phyloP scores from a whole-genome alignment of 352 stramenopile genomes.

The Pythium coloratum region DNA sequence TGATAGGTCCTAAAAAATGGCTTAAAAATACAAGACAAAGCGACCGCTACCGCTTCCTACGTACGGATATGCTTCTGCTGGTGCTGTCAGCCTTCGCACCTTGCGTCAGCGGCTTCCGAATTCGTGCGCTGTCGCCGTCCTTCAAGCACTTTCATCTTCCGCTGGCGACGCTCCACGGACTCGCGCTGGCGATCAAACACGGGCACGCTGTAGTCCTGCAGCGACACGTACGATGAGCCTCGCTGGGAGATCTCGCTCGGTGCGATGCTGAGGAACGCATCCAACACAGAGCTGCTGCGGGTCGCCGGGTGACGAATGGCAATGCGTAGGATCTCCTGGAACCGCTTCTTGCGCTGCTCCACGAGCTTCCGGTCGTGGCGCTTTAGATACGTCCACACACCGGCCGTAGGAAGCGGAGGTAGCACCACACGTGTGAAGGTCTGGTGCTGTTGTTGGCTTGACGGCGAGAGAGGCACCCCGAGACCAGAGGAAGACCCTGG shows the following conservation, averaged over 20 bases:
- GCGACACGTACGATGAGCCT: slow-evolving; percentile 51
- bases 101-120: slow-evolving; percentile 22
- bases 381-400: slow-evolving; percentile 83
- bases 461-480: slow-evolving; percentile 31
- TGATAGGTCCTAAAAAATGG: background rate
- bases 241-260: slow-evolving; percentile 47
- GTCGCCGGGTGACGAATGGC: slow-evolving; percentile 77
- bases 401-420: slow-evolving; percentile 57
- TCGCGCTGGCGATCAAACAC: slow-evolving; percentile 75
- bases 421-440: slow-evolving; percentile 32
- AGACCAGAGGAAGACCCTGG: slow-evolving; percentile 23
- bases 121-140: slow-evolving; percentile 48
- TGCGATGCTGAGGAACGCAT: slow-evolving; percentile 77
- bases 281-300: slow-evolving; percentile 57
- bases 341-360: slow-evolving; percentile 77
- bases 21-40: slow-evolving; percentile 3
- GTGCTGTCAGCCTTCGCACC: slow-evolving; percentile 1
- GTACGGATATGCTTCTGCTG: background rate
- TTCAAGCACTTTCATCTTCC: slow-evolving; percentile 72
- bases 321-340: slow-evolving; percentile 81
- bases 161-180: slow-evolving; percentile 61
- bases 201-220: slow-evolving; percentile 67
- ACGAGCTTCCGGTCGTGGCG: slow-evolving; percentile 77
- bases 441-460: slow-evolving; percentile 34
- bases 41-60: background rate